Evolutionary conservation across 257 asterid genomes (phyloP), one percentile per base, ranked within the genome.

Genomic region (Nyctanthes arbortristis): DNA sequence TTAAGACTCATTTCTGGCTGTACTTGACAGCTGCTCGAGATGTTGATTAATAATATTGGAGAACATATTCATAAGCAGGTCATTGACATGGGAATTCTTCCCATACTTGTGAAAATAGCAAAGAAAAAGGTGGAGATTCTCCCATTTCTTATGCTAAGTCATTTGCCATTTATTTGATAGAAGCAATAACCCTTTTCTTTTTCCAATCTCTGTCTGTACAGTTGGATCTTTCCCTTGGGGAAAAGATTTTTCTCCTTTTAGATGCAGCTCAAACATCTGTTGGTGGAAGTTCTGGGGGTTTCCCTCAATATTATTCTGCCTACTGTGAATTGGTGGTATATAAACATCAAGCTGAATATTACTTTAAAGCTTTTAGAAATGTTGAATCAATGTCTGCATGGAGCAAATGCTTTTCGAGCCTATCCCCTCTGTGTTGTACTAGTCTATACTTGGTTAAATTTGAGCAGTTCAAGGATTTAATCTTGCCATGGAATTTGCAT

Each of bases 271-370:
- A 91, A 74, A 91, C 97, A 69, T 91, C 97, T 40, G 90, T 94
- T 67, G 97, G 99, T 40, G 97, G 99, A 75, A 91, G 89, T 85
- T 79, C 92, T 29, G 99, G 99, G 73, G 82, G 77, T 74, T 94
- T 89, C 78, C 97, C 99, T 73, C 97, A 94, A 64, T 94, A 89
- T 80, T 89, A 87, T 77, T 40, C 88, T 20, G 84, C 97, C 39
- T 94, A 89, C 75, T 91, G 85, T 81, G 99, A 94, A 74, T 80
- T 94, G 85, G 97, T 94, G 97, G 99, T 94, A 81, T n/a, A n/a
- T 75, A 13, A 63, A 70, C 28, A 20, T 45, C 43, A 57, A 54
- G 47, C 65, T 56, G 36, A 43, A 65, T 73, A 54, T 70, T 2
- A 13, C 27, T 67, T 22, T 2, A 30, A 33, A 63, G 43, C 37